phyloP scores from a whole-genome alignment of 495 filamentous ascomycete genomes.

The Aspergillus haitiensis region DNA sequence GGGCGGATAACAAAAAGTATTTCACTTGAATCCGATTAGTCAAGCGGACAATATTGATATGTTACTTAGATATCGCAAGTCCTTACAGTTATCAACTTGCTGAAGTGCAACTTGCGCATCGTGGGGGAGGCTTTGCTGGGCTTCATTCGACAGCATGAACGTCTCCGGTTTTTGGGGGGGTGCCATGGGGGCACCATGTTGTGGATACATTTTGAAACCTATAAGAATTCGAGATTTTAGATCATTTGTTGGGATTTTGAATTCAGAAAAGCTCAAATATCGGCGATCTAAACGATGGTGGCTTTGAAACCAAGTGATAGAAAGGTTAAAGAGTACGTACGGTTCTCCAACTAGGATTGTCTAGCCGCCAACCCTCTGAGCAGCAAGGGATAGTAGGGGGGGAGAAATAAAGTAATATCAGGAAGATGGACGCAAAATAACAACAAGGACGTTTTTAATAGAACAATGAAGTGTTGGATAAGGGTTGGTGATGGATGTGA shows the following conservation, averaged over 20 bases:
- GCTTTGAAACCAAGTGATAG: conserved; percentile 3
- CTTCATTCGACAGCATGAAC: conserved; percentile 95
- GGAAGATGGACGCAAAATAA: conserved; percentile 18
- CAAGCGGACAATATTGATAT: neutral
- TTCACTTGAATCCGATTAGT: conserved; percentile 65
- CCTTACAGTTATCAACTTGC: conserved; percentile 95
- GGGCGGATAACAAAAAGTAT: conserved; percentile 98
- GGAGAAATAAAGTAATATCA: conserved; percentile 11
- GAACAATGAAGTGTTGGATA: conserved; percentile 9
- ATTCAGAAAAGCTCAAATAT: conserved; percentile 24
- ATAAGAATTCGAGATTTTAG: conserved; percentile 1
- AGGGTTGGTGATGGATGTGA: conserved; percentile 24
- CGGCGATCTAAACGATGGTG: conserved; percentile 12
- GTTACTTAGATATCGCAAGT: neutral
- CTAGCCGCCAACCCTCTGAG: conserved; percentile 6
- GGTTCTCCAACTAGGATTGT: conserved; percentile 18
- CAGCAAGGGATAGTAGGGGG: neutral
- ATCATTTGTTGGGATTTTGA: conserved; percentile 4
- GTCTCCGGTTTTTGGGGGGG: conserved; percentile 92
- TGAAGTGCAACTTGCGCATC: conserved; percentile 97
- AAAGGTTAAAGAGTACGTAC: conserved; percentile 19
- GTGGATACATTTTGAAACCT: conserved; percentile 49
- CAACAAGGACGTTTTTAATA: conserved; percentile 11
- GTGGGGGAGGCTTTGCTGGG: conserved; percentile 91
- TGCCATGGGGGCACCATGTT: conserved; percentile 58